Conservation (phyloP, 2,329 filamentous ascomycete species). For the Verticillium isaacii region DNA sequence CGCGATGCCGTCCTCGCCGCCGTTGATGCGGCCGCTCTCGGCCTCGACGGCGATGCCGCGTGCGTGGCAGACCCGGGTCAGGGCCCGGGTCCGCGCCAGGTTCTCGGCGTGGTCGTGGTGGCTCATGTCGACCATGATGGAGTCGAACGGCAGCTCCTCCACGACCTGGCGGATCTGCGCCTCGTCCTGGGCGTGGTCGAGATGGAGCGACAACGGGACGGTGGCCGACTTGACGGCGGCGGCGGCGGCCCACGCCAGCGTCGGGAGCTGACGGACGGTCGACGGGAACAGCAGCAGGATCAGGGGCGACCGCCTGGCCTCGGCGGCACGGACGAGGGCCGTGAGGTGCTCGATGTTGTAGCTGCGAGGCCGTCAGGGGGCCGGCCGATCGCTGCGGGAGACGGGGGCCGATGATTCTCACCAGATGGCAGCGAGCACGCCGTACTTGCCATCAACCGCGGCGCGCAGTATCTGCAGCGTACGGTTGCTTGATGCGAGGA, state of each 20-base stretch:
- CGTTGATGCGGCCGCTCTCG: constrained; percentile 63
- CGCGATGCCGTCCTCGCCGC: constrained; percentile 61
- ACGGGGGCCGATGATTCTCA: constrained; percentile 20
- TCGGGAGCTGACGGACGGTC: constrained; percentile 60
- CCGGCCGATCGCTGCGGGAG: background rate
- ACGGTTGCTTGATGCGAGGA: background rate
- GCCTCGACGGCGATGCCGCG: constrained; percentile 64
- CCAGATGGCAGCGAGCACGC: constrained; percentile 37
- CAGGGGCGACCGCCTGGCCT: constrained; percentile 58
- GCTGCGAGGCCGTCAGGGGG: constrained; percentile 34
- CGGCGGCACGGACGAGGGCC: constrained; percentile 62
- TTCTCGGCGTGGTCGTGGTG: constrained; percentile 70
- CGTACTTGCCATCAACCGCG: constrained; percentile 49
- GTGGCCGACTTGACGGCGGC: constrained; percentile 46
- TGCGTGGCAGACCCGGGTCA: constrained; percentile 57
- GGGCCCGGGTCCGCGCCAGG: constrained; percentile 54
- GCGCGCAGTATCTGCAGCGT: constrained; percentile 38
- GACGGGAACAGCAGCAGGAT: constrained; percentile 71
- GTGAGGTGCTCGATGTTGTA: constrained; percentile 68
- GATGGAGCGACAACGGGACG: constrained; percentile 58
- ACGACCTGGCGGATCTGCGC: constrained; percentile 54
- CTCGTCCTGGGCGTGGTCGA: constrained; percentile 62
- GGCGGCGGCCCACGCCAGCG: constrained; percentile 47
- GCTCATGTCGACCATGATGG: constrained; percentile 74
- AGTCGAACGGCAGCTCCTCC: constrained; percentile 54